Evolutionary conservation across 2,329 filamentous ascomycete species (phyloP), one percentile per base, ranked within the genome.

Genomic region (Gyromitra esculenta): DNA sequence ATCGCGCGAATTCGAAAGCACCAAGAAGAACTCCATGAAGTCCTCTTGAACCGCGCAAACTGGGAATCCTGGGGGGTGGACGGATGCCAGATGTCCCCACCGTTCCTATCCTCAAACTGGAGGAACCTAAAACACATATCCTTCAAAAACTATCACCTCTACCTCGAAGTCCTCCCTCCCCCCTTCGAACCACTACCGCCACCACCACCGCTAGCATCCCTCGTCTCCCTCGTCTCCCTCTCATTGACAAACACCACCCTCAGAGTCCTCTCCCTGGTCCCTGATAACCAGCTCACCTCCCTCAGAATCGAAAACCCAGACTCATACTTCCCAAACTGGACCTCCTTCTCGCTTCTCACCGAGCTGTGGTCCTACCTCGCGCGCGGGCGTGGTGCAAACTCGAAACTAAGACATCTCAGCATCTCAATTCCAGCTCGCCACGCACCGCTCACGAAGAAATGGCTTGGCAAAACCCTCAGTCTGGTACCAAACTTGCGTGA

Each of bases 281-380:
- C 72, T 13, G 15, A 31, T 7, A 70, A 70, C 35, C 50, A 64
- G 8, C 59, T 75, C n/a, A 75, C 25, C 57, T 8, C 57, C 18
- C 65, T 75, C 59, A 52, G 25, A 7, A 39, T 75, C 1, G 59
- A 70, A 41, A 13, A 37, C 7, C 21, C 35, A 3, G 43, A 41
- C 6, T 7, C 25, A 15, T 18, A 25, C 21, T 2, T 21, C 45
- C 13, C 2, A 13, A 39, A 21, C 7, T 57, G 21, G 25, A 25
- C 45, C 9, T 63, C 59, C 15, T 21, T 37, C 5, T 5, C n/a
- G 3, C 41, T 60, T 18, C 37, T 75, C n/a, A 31, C 35, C 18
- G 41, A 52, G 5, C 59, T 75, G 31, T 70, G 65, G 59, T 5
- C 5, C n/a, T 75, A 70, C 39, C 72, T 75, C 31, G 60, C 70